These are phyloP conservation scores for Sclerotiophoma versabilis DNA, from an alignment of 2,329 filamentous ascomycete species.

Conservation along the genomic window DNA sequence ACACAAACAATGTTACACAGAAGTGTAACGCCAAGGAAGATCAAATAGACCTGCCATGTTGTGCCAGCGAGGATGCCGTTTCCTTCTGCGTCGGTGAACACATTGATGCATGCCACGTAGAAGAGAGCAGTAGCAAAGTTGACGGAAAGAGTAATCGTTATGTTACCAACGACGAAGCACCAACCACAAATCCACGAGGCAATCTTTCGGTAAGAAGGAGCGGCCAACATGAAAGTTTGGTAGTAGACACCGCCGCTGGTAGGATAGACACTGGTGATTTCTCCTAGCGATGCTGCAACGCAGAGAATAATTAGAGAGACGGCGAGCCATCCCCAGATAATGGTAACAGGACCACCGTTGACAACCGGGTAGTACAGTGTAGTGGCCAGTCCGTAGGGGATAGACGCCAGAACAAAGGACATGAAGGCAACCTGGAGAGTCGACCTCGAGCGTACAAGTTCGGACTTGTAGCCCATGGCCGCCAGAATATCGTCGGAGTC, in stretches of 20 bases:
- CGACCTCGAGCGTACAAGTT: conserved; percentile 69
- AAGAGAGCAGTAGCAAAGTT: conserved; percentile 73
- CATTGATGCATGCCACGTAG: conserved; percentile 62
- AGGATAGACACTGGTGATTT: conserved; percentile 78
- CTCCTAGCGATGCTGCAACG: conserved; percentile 73
- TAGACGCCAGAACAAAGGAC: conserved; percentile 77
- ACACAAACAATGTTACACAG: conserved; percentile 60
- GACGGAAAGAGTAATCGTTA: conserved; percentile 82
- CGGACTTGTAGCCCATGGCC: conserved; percentile 71
- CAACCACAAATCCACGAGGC: conserved; percentile 77
- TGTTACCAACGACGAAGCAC: conserved; percentile 79
- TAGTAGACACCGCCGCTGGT: conserved; percentile 83
- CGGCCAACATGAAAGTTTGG: conserved; percentile 77
- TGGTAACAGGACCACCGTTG: conserved; percentile 70
- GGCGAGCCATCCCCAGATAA: conserved; percentile 76
- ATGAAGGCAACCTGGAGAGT: conserved; percentile 76
- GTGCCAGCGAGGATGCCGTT: conserved; percentile 55
- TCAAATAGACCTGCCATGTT: conserved; percentile 56
- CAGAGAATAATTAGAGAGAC: conserved; percentile 73
- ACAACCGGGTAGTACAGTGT: conserved; percentile 72
- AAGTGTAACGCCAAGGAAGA: conserved; percentile 59
- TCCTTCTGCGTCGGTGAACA: conserved; percentile 58
- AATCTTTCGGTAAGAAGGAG: conserved; percentile 65
- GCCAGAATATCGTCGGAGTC: conserved; percentile 69
- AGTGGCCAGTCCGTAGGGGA: conserved; percentile 76